Conservation (phyloP, 441 rosid genomes). For the Metrosideros polymorpha region DNA sequence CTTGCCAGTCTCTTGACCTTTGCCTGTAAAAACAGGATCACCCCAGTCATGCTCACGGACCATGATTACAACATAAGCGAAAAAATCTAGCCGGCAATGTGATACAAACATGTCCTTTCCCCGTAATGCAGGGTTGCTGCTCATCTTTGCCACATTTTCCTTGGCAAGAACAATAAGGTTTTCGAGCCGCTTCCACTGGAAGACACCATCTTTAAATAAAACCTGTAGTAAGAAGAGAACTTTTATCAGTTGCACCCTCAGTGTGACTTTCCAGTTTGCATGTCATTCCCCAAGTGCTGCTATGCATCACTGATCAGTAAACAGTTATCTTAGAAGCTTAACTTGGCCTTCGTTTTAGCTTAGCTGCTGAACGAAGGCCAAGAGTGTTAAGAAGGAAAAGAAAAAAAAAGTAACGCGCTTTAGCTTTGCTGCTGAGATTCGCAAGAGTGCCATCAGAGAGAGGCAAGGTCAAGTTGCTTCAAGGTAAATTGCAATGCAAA, state of each 20-base stretch:
- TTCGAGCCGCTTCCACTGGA: conserved; percentile 95
- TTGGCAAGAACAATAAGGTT: conserved; percentile 88
- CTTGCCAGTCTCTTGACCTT: conserved; percentile 30
- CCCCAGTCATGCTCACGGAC: neutral
- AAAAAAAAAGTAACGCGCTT: neutral
- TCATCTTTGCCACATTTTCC: conserved; percentile 90
- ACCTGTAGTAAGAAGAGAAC: conserved; percentile 35
- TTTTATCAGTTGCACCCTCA: neutral
- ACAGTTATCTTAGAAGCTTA: neutral
- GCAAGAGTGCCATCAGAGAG: neutral
- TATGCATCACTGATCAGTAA: neutral
- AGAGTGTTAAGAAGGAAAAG: neutral
- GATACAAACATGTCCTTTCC: conserved; percentile 35
- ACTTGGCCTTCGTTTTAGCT: too few relatives aligned
- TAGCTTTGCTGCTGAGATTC: neutral
- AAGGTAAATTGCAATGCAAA: neutral
- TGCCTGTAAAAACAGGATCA: conserved; percentile 21
- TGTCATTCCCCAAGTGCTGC: neutral
- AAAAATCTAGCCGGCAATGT: neutral
- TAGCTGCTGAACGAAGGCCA: too few relatives aligned
- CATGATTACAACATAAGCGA: neutral
- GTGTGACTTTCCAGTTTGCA: neutral
- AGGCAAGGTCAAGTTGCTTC: neutral
- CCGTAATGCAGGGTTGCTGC: conserved; percentile 77
- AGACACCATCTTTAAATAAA: conserved; percentile 77